Evolutionary conservation across 148 eudicot genomes (phyloP), one percentile per base, ranked within the genome.

Genomic region (Arctostaphylos glauca): DNA sequence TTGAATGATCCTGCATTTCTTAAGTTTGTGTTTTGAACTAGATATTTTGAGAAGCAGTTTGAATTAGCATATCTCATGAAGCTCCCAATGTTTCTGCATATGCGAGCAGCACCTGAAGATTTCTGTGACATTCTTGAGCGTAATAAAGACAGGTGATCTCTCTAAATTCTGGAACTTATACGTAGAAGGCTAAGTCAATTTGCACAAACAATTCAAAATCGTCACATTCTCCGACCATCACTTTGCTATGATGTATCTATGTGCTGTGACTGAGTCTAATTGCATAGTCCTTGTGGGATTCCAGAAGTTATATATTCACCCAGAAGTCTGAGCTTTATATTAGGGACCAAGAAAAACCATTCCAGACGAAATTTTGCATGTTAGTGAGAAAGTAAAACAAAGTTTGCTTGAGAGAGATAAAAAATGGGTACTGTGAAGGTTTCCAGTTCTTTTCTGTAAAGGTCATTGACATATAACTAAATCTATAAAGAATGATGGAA

Each of bases 41-140:
- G 98, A 89, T 96, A 96, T 84, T 96, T 96, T 87, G 91, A 91
- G 80, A 96, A 90, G 94, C 98, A 96, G 84, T 96, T 94, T 90
- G 95, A 96, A 81, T 87, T 96, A 83, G 98, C 98, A 71, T 68
- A 91, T 86, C 79, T 84, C 48, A 85, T 84, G 91, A 96, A 93
- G 93, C 89, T 96, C 84, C 99, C 99, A 16, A 96, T 96, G 99
- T 96, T 96, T 90, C 89, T 96, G 77, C 99, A 96, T 84, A 96
- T 96, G 99, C 92, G 99, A 80, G 99, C 91, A 82, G 99, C 99
- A 77, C 95, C 98, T 44, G 89, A 90, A 75, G 99, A 96, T 92
- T 96, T 96, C 87, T 92, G 98, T 82, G 86, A 89, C 83, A 93
- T 96, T 88, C 84, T 94, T 54, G 90, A 89, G 81, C 89, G 80